Percentiles rank a stretch among this genome's conserved stretches.
phyloP scores from a whole-genome alignment of 768 basidiomycete species.

The Auriscalpium orientale region DNA sequence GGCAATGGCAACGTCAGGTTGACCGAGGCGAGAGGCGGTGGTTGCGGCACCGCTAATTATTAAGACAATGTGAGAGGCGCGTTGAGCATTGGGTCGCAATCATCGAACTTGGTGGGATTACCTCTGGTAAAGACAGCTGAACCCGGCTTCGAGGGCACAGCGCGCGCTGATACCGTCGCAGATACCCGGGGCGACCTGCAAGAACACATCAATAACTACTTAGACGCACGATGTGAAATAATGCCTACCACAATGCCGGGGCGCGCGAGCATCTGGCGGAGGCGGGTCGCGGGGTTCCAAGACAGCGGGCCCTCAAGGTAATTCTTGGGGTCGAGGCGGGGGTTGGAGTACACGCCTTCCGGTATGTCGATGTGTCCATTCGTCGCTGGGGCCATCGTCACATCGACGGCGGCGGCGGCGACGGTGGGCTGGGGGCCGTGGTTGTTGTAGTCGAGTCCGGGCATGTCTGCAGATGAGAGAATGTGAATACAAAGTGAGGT shows the following conservation, averaged over 20 bases:
- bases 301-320: slow-evolving; percentile 65
- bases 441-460: background rate
- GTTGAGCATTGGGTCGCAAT: background rate
- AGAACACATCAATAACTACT: background rate
- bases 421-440: too few species aligned
- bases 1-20: slow-evolving; percentile 74
- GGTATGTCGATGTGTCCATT: background rate
- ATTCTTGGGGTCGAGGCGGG: slow-evolving; percentile 62
- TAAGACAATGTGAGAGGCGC: background rate
- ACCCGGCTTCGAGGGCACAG: slow-evolving; percentile 74
- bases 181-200: slow-evolving; percentile 66
- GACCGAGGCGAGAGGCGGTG: slow-evolving; percentile 69
- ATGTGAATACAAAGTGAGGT: background rate
- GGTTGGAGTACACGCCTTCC: slow-evolving; percentile 48
- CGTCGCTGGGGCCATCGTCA: background rate
- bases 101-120: slow-evolving; percentile 15
- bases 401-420: too few species aligned
- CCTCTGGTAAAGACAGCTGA: slow-evolving; percentile 73
- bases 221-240: too few species aligned
- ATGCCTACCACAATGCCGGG: slow-evolving; percentile 67
- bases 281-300: slow-evolving; percentile 58
- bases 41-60: slow-evolving; percentile 60
- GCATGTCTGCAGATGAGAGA: background rate
- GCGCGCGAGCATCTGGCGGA: slow-evolving; percentile 46
- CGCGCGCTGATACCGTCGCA: slow-evolving; percentile 77